Evolutionary conservation across 2,329 filamentous ascomycete species (phyloP).

Genomic region (Diaporthe citri): DNA sequence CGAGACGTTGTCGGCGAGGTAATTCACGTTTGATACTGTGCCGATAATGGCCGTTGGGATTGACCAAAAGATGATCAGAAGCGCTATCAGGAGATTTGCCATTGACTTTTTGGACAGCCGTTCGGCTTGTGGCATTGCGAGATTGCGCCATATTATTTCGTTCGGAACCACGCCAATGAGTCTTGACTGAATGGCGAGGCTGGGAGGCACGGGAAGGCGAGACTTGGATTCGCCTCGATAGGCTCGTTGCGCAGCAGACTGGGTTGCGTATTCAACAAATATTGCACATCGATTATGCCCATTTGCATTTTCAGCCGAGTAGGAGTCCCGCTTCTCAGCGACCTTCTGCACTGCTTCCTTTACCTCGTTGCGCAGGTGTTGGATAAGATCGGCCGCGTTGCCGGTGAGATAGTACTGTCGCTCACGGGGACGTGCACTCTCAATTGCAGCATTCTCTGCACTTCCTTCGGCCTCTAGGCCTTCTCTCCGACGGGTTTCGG

Average conservation of each 20-base stretch:
- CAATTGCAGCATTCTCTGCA: conserved; percentile 19
- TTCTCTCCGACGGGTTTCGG: conserved; percentile 56
- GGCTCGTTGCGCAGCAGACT: conserved; percentile 86
- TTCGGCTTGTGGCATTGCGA: conserved; percentile 39
- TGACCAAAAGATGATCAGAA: conserved; percentile 82
- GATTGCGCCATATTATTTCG: conserved; percentile 81
- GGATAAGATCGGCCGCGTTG: conserved; percentile 34
- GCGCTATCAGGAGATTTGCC: conserved; percentile 35
- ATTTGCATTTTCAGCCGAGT: conserved; percentile 31
- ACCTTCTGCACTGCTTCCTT: conserved; percentile 37
- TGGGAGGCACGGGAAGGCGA: conserved; percentile 68
- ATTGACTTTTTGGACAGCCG: conserved; percentile 39
- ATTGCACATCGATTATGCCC: conserved; percentile 63
- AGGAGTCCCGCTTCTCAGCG: conserved; percentile 62
- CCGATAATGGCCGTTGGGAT: conserved; percentile 83
- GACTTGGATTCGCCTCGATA: conserved; percentile 83
- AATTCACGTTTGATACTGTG: conserved; percentile 85
- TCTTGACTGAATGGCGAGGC: conserved; percentile 84
- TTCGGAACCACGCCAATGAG: conserved; percentile 84
- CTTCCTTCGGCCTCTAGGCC: neutral
- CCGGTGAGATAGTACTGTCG: conserved; percentile 33
- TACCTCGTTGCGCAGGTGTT: conserved; percentile 33
- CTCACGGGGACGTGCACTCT: conserved; percentile 38
- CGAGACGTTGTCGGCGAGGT: conserved; percentile 71
- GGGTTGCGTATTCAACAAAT: conserved; percentile 92